phyloP scores from a whole-genome alignment of 164 flowering plant genomes.

The Vitis cinerea region DNA sequence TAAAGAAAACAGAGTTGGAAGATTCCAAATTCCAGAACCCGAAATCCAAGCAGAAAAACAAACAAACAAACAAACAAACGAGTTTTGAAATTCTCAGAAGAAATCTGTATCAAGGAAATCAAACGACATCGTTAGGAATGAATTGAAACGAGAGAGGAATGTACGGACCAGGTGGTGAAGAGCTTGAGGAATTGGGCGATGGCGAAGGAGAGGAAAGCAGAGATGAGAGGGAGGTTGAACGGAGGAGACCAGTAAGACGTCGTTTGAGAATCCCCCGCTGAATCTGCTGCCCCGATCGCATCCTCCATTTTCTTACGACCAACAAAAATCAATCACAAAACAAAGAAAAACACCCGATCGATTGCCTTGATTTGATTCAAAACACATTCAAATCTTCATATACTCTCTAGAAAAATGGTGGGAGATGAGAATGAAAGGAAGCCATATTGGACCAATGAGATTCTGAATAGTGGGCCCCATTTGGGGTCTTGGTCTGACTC shows the following conservation, averaged over 20 bases:
- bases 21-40: too few relatives aligned
- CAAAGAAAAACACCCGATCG: too few relatives aligned
- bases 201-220: slow-evolving; percentile 55
- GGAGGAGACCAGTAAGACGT: slow-evolving; percentile 17
- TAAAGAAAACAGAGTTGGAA: too few relatives aligned
- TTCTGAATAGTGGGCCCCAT: too few relatives aligned
- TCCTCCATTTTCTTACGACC: slow-evolving; percentile 27
- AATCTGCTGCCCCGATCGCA: slow-evolving; percentile 29
- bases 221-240: slow-evolving; percentile 47
- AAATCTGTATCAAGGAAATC: too few relatives aligned
- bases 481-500: too few relatives aligned
- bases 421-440: too few relatives aligned
- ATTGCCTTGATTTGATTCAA: too few relatives aligned
- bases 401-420: too few relatives aligned
- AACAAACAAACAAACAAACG: neutral
- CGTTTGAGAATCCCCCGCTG: slow-evolving; percentile 7
- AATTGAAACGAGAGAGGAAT: neutral
- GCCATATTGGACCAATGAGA: too few relatives aligned
- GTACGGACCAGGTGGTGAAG: slow-evolving; percentile 53
- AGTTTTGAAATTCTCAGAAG: neutral
- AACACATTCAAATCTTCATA: too few relatives aligned
- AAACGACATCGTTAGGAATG: neutral
- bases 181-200: slow-evolving; percentile 63
- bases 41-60: too few relatives aligned
- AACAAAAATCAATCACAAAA: neutral